phyloP scores from a whole-genome alignment of 1,139 yeast species.

The Saccharomyces pastorianus region DNA sequence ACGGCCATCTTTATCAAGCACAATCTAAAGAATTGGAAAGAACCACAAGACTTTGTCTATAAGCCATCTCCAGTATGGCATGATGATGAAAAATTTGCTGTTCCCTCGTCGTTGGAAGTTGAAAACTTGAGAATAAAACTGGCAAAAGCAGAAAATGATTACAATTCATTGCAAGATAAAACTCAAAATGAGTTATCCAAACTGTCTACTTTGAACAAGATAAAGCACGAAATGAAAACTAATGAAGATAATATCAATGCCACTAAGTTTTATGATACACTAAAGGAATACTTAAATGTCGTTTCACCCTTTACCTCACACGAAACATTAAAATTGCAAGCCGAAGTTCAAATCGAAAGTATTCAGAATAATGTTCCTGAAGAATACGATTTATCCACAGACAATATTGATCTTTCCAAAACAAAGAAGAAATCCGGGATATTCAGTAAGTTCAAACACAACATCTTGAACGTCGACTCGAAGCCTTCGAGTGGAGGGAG shows the following conservation, averaged over 20 bases:
- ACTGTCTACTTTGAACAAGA: constrained; percentile 34
- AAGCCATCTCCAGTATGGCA: constrained; percentile 95
- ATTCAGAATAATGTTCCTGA: constrained; percentile 62
- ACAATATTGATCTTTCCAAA: constrained; percentile 58
- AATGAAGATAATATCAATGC: constrained; percentile 34
- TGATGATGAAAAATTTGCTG: constrained; percentile 76
- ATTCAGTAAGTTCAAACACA: constrained; percentile 33
- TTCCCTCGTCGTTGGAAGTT: constrained; percentile 53
- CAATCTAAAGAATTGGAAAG: constrained; percentile 68
- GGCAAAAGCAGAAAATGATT: constrained; percentile 41
- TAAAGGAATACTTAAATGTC: constrained; percentile 47
- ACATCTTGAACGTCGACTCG: constrained; percentile 16
- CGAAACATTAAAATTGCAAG: constrained; percentile 64
- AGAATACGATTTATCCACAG: constrained; percentile 36
- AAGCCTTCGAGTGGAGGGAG: constrained; percentile 7
- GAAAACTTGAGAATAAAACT: constrained; percentile 56
- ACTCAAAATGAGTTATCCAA: constrained; percentile 28
- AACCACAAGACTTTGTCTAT: constrained; percentile 77
- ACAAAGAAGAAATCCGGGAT: constrained; percentile 54
- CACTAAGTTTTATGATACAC: constrained; percentile 44
- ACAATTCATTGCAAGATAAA: constrained; percentile 37
- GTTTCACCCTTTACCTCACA: constrained; percentile 60
- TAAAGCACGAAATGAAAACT: constrained; percentile 32
- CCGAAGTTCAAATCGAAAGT: constrained; percentile 84
- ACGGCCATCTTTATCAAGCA: constrained; percentile 91